These are phyloP conservation scores for Crassisporium funariophilum DNA, from an alignment of 768 basidiomycete genomes.

Conservation along the genomic window DNA sequence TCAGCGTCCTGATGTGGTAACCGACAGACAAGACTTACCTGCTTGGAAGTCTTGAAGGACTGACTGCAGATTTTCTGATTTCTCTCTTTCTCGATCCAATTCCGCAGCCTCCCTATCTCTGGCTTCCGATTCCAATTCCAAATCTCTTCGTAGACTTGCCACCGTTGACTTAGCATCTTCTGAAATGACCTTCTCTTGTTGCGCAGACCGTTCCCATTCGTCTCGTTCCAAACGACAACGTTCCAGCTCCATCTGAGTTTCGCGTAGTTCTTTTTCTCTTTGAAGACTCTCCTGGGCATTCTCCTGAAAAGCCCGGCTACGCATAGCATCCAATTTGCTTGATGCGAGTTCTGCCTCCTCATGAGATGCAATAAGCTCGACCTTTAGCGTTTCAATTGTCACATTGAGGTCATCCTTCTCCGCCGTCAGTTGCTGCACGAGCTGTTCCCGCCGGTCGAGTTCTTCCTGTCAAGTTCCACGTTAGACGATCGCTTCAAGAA, in stretches of 20 bases:
- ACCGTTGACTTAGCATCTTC: slow-evolving; percentile 69
- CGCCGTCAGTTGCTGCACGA: slow-evolving; percentile 74
- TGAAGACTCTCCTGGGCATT: slow-evolving; percentile 67
- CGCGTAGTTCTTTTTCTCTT: slow-evolving; percentile 80
- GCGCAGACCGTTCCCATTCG: slow-evolving; percentile 52
- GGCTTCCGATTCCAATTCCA: slow-evolving; percentile 66
- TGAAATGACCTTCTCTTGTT: slow-evolving; percentile 65
- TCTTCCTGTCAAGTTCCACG: slow-evolving; percentile 74
- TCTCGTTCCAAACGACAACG: slow-evolving; percentile 79
- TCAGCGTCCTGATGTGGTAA: background rate
- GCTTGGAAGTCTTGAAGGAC: slow-evolving; percentile 96
- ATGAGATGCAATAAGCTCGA: slow-evolving; percentile 76
- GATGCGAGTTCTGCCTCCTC: slow-evolving; percentile 74
- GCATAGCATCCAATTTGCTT: slow-evolving; percentile 67
- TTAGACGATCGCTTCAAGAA: background rate
- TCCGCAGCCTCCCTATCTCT: slow-evolving; percentile 56
- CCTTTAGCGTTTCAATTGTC: slow-evolving; percentile 78
- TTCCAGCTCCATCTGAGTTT: slow-evolving; percentile 86
- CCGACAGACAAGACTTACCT: slow-evolving; percentile 51
- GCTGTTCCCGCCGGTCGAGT: slow-evolving; percentile 89
- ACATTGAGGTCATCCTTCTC: slow-evolving; percentile 73
- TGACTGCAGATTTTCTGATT: slow-evolving; percentile 81
- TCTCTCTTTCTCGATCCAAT: slow-evolving; percentile 71
- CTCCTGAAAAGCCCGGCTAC: slow-evolving; percentile 64
- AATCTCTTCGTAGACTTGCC: slow-evolving; percentile 59